A percentile compares a stretch with the other conserved stretches of the same genome.
Evolutionary conservation across 192 early-diverging fungal genomes (phyloP).

Genomic region (Coemansia sp.): DNA sequence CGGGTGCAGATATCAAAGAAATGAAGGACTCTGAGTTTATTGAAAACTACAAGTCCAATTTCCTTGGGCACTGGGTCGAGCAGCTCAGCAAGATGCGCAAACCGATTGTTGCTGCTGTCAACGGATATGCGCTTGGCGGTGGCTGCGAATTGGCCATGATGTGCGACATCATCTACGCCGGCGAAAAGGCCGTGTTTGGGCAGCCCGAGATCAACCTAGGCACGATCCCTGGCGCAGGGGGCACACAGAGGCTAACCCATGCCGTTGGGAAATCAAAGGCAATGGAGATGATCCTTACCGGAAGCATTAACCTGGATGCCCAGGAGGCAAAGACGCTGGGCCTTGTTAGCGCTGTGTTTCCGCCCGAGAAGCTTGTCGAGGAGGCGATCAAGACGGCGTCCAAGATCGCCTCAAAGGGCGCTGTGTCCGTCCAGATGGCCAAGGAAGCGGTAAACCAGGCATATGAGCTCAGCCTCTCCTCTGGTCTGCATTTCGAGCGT

Average conservation of each 20-base stretch:
- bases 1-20: slow-evolving; percentile 99
- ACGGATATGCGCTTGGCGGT: slow-evolving; percentile 96
- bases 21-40: slow-evolving; percentile 90
- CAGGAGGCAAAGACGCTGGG: slow-evolving; percentile 81
- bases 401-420: slow-evolving; percentile 82
- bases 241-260: slow-evolving; percentile 81
- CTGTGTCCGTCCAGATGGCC: slow-evolving; percentile 87
- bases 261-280: slow-evolving; percentile 98
- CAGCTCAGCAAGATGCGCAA: slow-evolving; percentile 89
- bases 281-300: slow-evolving; percentile 95
- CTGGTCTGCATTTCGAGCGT: slow-evolving; percentile 90
- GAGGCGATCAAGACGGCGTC: slow-evolving; percentile 88
- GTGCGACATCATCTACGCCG: slow-evolving; percentile 99
- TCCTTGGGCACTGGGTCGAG: slow-evolving; percentile 89
- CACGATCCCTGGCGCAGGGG: slow-evolving; percentile 90
- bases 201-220: slow-evolving; percentile 99
- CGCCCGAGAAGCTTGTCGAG: slow-evolving; percentile 81
- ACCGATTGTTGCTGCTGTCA: slow-evolving; percentile 97
- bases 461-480: slow-evolving; percentile 80
- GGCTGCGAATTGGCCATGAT: slow-evolving; percentile 99
- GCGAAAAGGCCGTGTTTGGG: slow-evolving; percentile 93
- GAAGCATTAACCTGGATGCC: slow-evolving; percentile 77
- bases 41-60: slow-evolving; percentile 86
- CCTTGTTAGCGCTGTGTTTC: slow-evolving; percentile 88
- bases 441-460: slow-evolving; percentile 97